Evolutionary conservation across 2,329 filamentous ascomycete species (phyloP).

Genomic region (Apiospora phragmitis): DNA sequence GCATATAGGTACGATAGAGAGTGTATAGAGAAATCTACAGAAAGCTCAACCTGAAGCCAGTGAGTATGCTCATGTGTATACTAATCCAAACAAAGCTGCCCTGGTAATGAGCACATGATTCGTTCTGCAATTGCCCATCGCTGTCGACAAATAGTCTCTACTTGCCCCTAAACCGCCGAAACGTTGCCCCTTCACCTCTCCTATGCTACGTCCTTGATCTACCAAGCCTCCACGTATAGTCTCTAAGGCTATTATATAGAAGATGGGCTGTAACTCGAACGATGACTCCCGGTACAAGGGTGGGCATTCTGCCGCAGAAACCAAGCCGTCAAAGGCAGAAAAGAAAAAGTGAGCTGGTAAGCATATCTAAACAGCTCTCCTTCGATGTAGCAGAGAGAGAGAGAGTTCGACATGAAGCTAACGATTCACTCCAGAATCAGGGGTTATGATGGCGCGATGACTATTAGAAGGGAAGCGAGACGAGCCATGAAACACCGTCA

Average conservation of each 20-base stretch:
- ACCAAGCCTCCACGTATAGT: neutral
- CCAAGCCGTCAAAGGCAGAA: neutral
- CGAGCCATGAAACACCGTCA: neutral
- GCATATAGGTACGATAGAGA: neutral
- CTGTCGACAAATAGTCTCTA: no score
- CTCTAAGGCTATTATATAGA: neutral
- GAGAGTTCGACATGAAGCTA: neutral
- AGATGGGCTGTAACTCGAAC: neutral
- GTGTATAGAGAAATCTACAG: neutral
- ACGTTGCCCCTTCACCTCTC: no score
- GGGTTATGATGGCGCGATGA: neutral
- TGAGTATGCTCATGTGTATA: neutral
- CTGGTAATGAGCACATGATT: neutral
- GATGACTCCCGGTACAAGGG: neutral
- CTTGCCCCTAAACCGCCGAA: no score
- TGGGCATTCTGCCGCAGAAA: neutral
- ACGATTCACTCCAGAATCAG: neutral
- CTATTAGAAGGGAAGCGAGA: neutral
- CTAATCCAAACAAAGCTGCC: no score
- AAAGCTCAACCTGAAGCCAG: neutral
- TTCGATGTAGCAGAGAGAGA: neutral
- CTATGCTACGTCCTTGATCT: neutral
- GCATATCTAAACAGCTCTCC: neutral
- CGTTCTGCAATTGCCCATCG: neutral
- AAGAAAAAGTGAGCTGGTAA: neutral